These are phyloP conservation scores for Phylloboletellus chloephorus DNA, from an alignment of 1,284 basidiomycete species.

Conservation along the genomic window DNA sequence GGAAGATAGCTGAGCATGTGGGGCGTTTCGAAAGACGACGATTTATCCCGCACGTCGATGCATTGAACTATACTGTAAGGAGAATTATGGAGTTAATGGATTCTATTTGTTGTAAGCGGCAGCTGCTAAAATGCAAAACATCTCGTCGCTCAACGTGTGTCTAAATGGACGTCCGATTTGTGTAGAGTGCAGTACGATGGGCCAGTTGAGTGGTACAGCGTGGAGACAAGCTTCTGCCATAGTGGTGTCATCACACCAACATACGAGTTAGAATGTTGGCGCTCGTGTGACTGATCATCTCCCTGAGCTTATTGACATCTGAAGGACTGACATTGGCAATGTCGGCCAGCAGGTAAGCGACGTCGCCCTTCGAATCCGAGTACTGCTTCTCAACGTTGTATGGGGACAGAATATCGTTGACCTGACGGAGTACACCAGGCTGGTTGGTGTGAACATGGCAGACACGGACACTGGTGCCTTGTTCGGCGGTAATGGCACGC, in stretches of 20 bases:
- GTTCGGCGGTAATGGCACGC: constrained; percentile 84
- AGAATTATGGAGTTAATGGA: constrained; percentile 6
- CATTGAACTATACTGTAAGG: constrained; percentile 3
- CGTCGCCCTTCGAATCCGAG: constrained; percentile 92
- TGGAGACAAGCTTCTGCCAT: constrained; percentile 1
- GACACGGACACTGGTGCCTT: constrained; percentile 78
- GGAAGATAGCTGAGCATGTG: constrained; percentile 54
- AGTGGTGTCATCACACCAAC: constrained; percentile 48
- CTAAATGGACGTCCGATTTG: constrained; percentile 9
- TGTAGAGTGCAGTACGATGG: constrained; percentile 10
- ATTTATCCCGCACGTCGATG: too few relatives aligned
- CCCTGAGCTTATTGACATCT: constrained; percentile 81
- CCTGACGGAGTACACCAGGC: constrained; percentile 92
- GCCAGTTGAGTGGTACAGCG: constrained; percentile 32
- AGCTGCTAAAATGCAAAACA: neutral
- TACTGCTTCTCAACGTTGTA: constrained; percentile 99
- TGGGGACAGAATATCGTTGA: constrained; percentile 89
- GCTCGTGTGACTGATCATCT: constrained; percentile 75
- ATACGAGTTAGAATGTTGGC: constrained; percentile 88
- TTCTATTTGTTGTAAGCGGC: constrained; percentile 7
- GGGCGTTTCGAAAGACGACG: constrained; percentile 1
- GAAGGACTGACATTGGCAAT: constrained; percentile 84
- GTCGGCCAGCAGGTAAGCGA: constrained; percentile 95
- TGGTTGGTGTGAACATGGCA: constrained; percentile 98
- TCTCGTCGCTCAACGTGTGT: neutral